phyloP scores from a whole-genome alignment of 129 eudicot species.

The Chrysanthemum seticuspe region DNA sequence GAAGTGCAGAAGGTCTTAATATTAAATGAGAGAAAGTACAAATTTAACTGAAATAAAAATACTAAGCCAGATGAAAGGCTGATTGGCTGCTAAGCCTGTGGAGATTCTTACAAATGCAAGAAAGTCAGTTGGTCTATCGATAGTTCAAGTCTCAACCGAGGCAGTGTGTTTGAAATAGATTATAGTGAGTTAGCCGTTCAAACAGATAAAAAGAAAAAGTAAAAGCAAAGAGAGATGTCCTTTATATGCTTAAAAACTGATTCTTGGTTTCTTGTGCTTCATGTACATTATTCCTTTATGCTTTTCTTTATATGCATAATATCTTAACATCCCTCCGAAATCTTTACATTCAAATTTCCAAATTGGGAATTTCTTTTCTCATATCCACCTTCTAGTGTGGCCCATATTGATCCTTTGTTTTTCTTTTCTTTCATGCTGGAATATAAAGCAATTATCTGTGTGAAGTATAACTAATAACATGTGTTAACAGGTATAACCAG shows the following conservation, averaged over 20 bases:
- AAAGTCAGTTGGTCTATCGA: neutral
- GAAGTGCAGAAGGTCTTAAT: neutral
- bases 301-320: conserved; percentile 3
- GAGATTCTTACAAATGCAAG: neutral
- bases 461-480: neutral
- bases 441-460: neutral
- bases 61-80: neutral
- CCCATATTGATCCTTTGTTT: neutral
- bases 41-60: no score
- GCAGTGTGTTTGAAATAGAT: no score
- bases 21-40: no score
- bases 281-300: neutral
- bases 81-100: neutral
- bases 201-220: neutral
- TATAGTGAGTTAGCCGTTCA: no score
- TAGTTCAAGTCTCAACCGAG: no score
- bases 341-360: neutral
- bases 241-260: neutral
- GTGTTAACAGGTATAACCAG: neutral
- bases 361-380: neutral
- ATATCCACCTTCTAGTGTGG: neutral
- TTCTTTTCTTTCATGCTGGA: neutral
- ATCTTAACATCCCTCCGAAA: neutral
- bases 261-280: neutral
- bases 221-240: neutral